Base-by-base conservation (phyloP, 306 rosid genomes). In the Lupinus albus region DNA sequence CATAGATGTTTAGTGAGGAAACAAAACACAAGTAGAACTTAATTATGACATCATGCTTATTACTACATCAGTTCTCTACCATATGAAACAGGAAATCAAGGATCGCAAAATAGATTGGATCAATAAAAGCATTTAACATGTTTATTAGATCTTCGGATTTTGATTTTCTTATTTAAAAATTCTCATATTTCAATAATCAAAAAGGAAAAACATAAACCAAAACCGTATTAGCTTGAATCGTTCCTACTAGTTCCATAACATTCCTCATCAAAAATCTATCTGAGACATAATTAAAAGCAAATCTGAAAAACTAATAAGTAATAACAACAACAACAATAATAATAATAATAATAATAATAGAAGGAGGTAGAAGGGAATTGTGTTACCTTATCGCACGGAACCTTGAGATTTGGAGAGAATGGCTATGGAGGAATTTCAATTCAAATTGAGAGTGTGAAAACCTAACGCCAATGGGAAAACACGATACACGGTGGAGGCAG, bases 401-500 rank as follows among this genome's bases (percentile, higher is more conserved):
- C 7, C 4, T 21, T 39, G 25, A 0, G 48, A 12, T 11, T 44
- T 44, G 0, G 14, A 1, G 14, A 14, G 74, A 21, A 3, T 4
- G 38, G 8, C 3, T 18, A 12, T 8, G 20, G 51, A 7, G 15
- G 11, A 21, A 68, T 68, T 25, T 10, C 14, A 14, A 30, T 4
- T 25, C 1, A 2, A 6, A 41, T 39, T 54, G 38, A 1, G 38
- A 33, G n/a, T 4, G 12, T 21, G 55, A 11, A 25, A 69, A 45
- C 74, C 74, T 69, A 69, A 69, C 28, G 13, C n/a, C 45, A 8
- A 52, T 28, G 20, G 59, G 9, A 38, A 7, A 33, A 33, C 11
- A 36, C 42, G 11, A 36, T 36, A 36, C 42, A 7, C 0, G 10
- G 44, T 7, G 44, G 44, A 25, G 30, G 30, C 30, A 25, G 46